Conservation (phyloP, 345 rosid species). For the Eucalyptus erythrocorys region DNA sequence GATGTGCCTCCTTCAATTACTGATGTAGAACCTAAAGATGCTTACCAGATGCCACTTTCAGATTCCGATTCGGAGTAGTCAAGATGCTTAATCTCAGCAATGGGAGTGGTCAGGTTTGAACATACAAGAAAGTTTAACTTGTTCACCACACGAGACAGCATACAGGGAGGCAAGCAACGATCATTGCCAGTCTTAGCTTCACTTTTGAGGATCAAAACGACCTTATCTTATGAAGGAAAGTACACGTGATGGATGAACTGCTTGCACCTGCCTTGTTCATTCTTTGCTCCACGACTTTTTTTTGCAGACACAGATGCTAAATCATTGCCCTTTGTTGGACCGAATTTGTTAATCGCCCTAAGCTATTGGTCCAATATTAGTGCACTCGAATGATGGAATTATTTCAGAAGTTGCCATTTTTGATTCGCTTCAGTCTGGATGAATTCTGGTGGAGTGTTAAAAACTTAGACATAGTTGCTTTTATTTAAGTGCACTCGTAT, state of each 20-base stretch:
- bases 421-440: background rate
- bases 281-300: background rate
- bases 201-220: background rate
- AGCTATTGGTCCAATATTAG: background rate
- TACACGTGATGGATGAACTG: background rate
- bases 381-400: background rate
- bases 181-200: background rate
- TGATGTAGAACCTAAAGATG: conserved; percentile 59
- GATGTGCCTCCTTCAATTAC: conserved; percentile 54
- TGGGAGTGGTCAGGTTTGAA: background rate
- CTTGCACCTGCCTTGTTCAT: background rate
- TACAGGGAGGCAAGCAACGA: background rate
- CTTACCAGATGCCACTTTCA: conserved; percentile 49
- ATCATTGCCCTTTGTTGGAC: background rate
- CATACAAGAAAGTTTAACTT: background rate
- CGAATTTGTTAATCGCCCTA: background rate
- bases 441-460: background rate
- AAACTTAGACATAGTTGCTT: background rate
- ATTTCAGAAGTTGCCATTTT: background rate
- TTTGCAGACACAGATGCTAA: background rate
- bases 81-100: background rate
- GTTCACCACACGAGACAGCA: background rate
- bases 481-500: background rate
- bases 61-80: conserved; percentile 57
- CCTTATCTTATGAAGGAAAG: background rate